phyloP scores from a whole-genome alignment of 768 basidiomycete species.

The Phylloporus scabripes region DNA sequence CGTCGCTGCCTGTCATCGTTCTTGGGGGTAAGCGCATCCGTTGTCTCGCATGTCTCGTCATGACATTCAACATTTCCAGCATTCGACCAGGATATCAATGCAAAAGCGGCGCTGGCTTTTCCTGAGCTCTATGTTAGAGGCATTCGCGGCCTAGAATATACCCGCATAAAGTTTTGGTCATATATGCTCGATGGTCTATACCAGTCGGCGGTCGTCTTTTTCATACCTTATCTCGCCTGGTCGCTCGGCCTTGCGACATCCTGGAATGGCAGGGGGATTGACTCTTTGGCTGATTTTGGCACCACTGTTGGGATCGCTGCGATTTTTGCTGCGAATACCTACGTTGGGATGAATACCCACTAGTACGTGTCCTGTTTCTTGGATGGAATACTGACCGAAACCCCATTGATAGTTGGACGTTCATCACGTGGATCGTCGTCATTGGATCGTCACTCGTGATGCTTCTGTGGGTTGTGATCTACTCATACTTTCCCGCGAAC shows the following conservation, averaged over 20 bases:
- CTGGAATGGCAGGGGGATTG: conserved; percentile 76
- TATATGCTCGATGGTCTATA: conserved; percentile 95
- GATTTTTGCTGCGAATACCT: conserved; percentile 83
- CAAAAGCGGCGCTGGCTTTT: conserved; percentile 83
- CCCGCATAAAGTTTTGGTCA: conserved; percentile 84
- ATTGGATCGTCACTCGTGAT: conserved; percentile 77
- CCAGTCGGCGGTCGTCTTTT: conserved; percentile 84
- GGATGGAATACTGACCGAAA: neutral
- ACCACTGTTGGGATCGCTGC: conserved; percentile 87
- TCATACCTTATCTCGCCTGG: conserved; percentile 78
- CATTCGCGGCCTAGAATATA: conserved; percentile 91
- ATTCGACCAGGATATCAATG: conserved; percentile 94
- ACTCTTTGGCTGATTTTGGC: conserved; percentile 82
- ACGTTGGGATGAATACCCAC: conserved; percentile 82
- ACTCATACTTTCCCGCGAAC: conserved; percentile 70
- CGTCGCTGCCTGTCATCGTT: conserved; percentile 85
- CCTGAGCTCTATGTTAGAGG: conserved; percentile 96
- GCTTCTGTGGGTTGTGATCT: conserved; percentile 84
- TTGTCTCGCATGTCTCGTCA: neutral
- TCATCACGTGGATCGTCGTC: conserved; percentile 79
- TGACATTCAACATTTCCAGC: conserved; percentile 34
- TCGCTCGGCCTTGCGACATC: conserved; percentile 57
- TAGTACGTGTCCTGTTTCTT: conserved; percentile 58
- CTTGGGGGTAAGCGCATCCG: conserved; percentile 63
- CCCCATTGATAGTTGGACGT: conserved; percentile 60